Base-by-base conservation (phyloP, 2,329 filamentous ascomycete species). In the Keithomyces neogunnii region DNA sequence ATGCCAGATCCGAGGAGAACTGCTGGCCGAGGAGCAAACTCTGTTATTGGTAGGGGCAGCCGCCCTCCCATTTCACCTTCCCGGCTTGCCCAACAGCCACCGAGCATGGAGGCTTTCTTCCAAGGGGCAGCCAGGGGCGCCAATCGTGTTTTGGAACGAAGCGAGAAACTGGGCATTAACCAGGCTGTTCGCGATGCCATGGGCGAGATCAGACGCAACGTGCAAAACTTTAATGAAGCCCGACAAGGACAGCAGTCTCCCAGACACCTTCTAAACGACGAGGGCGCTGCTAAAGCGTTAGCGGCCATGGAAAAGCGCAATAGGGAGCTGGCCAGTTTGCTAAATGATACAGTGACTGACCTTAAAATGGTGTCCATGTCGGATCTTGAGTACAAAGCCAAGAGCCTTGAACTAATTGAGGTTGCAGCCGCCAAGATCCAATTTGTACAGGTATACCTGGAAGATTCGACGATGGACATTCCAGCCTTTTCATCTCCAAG, bases 101-200 rank as follows among this genome's bases (percentile, higher is more conserved):
- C 75, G 2, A 74, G 80, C 11, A 74, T 90, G 45, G 88, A 92
- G 64, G 80, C 80, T 1, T 65, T 93, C 0, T 76, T 93, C 31
- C 86, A 90, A 62, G 85, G 84, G 13, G 88, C 88, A 3, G 86
- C 88, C 26, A 88, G 87, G 63, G 82, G 83, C 55, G 83, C 91
- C 19, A 88, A 85, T 62, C 84, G 82, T 49, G 82, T 92, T 13
- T 73, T 89, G 35, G 83, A 88, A 59, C 77, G 81, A 33, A 79
- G 88, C 49, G 86, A 91, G 66, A 85, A 82, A 61, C 81, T 90
- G 55, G 87, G 87, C 5, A 85, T 93, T 51, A 90, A 89, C 62
- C 85, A 87, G 65, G 87, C 85, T 0, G 82, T 93, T 5, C 80
- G 88, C n/a, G 87, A 88, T 58, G 88, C 88, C 19, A 79, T 93